Evolutionary conservation across 139 green algal genomes (phyloP).

Genomic region (Chlorella sp.): DNA sequence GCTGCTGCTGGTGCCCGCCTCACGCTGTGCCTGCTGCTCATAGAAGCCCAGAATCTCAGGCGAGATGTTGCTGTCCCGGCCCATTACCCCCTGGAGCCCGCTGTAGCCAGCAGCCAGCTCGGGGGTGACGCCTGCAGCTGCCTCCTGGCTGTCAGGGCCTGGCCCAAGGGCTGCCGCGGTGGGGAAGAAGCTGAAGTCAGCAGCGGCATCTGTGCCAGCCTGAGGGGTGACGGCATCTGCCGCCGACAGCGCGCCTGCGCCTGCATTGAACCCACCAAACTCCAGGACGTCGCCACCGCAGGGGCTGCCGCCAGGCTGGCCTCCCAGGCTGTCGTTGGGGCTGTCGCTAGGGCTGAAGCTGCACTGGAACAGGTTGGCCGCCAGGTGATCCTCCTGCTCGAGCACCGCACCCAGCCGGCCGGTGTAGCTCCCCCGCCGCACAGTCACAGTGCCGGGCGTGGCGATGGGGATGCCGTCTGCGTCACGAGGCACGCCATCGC

Average conservation of each 20-base stretch:
- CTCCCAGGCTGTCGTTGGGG: neutral
- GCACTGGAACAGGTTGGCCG: slow-evolving; percentile 31
- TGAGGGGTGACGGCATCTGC: neutral
- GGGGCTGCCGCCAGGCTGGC: neutral
- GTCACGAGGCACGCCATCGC: slow-evolving; percentile 31
- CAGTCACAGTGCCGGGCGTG: slow-evolving; percentile 42
- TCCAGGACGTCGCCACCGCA: neutral
- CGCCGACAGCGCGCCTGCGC: neutral
- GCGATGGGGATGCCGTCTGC: slow-evolving; percentile 14
- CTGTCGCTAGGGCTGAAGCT: slow-evolving; percentile 11
- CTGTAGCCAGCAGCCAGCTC: neutral
- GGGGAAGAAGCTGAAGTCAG: slow-evolving; percentile 33
- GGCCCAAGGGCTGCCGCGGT: neutral
- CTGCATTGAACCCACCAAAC: neutral
- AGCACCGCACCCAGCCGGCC: neutral
- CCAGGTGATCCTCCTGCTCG: neutral
- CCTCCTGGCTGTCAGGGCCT: neutral
- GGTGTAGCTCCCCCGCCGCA: slow-evolving; percentile 23
- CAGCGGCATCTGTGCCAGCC: neutral
- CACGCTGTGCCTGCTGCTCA: slow-evolving; percentile 12
- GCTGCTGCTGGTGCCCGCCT: neutral
- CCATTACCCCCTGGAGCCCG: neutral
- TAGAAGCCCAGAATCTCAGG: slow-evolving; percentile 39
- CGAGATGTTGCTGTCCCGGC: neutral
- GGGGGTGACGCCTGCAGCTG: neutral